Conservation (phyloP, 495 filamentous ascomycete species). For the Lineolata rhizophorae region DNA sequence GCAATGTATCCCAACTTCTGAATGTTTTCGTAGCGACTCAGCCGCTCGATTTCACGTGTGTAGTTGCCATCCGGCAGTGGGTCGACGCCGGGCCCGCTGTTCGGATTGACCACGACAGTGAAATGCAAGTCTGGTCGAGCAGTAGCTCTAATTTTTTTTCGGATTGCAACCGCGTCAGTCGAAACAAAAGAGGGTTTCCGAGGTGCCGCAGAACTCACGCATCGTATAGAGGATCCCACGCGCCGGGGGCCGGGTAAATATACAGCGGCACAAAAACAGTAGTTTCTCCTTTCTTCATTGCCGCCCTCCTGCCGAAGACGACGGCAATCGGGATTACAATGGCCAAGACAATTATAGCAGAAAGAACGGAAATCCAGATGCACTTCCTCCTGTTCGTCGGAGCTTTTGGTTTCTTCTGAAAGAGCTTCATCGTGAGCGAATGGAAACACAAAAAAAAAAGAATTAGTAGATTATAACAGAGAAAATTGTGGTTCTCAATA, state of each 20-base stretch:
- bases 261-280: slow-evolving; percentile 10
- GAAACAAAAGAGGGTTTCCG: no score
- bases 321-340: neutral
- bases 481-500: no score
- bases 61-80: slow-evolving; percentile 9
- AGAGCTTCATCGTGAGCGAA: no score
- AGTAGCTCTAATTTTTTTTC: no score
- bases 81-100: slow-evolving; percentile 10
- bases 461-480: no score
- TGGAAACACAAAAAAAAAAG: no score
- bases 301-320: neutral
- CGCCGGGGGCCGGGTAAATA: slow-evolving; percentile 10
- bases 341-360: no score
- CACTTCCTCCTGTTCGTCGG: no score
- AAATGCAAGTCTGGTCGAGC: slow-evolving; percentile 3
- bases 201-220: no score
- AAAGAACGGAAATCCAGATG: no score
- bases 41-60: slow-evolving; percentile 8
- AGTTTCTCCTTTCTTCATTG: slow-evolving; percentile 1
- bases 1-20: slow-evolving; percentile 14
- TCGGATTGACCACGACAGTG: slow-evolving; percentile 12
- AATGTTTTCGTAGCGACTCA: slow-evolving; percentile 9
- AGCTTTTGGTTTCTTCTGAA: no score
- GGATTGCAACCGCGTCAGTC: no score
- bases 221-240: slow-evolving; percentile 10